These are phyloP conservation scores for Mycena pura DNA, from an alignment of 768 basidiomycete genomes.

Conservation along the genomic window DNA sequence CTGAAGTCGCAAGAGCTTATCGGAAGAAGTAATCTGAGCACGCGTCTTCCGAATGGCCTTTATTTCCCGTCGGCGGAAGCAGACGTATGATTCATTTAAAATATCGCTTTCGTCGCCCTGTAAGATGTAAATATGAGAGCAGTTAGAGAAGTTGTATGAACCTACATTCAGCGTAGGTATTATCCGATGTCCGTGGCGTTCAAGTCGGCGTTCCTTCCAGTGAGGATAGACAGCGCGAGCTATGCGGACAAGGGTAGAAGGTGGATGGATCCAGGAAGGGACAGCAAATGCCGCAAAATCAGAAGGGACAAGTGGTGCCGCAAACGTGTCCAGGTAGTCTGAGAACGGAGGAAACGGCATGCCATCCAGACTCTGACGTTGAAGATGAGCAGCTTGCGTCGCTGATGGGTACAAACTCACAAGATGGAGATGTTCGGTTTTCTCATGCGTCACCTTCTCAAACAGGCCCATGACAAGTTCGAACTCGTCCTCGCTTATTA, in stretches of 20 bases:
- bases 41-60: conserved; percentile 95
- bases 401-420: conserved; percentile 53
- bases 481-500: conserved; percentile 89
- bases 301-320: conserved; percentile 60
- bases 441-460: conserved; percentile 91
- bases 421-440: conserved; percentile 76
- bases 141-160: conserved; percentile 11
- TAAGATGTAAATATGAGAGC: conserved; percentile 6
- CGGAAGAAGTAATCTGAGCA: conserved; percentile 86
- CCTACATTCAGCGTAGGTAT: conserved; percentile 89
- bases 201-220: conserved; percentile 87
- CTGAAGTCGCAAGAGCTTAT: conserved; percentile 86
- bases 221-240: conserved; percentile 84
- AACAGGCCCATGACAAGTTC: conserved; percentile 95
- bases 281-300: conserved; percentile 73
- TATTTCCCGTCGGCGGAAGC: conserved; percentile 94
- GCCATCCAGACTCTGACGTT: conserved; percentile 59
- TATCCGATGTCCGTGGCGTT: conserved; percentile 84
- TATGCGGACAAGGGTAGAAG: conserved; percentile 64
- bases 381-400: conserved; percentile 1
- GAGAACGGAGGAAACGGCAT: conserved; percentile 77
- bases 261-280: conserved; percentile 73
- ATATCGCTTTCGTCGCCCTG: conserved; percentile 91
- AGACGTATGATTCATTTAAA: conserved; percentile 92
- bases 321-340: conserved; percentile 78